phyloP scores from a whole-genome alignment of 108 stramenopile species.

The Fragilaria radians region DNA sequence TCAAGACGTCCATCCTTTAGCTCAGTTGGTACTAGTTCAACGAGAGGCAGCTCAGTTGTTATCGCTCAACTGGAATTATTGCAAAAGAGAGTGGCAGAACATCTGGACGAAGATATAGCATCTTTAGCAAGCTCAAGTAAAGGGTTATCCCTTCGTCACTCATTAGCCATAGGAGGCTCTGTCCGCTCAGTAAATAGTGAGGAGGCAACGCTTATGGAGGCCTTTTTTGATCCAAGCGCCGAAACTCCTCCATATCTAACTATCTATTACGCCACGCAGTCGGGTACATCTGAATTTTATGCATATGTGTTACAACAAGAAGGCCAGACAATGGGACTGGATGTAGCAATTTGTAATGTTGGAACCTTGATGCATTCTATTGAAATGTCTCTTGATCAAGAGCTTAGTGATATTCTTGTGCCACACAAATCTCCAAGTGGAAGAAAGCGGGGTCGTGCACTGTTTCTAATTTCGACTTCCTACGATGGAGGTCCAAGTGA shows the following conservation, averaged over 20 bases:
- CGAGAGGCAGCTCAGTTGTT: neutral
- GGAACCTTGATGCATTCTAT: neutral
- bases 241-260: neutral
- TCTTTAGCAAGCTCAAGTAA: neutral
- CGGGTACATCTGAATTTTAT: neutral
- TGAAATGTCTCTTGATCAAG: constrained; percentile 1
- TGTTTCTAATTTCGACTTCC: neutral
- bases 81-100: neutral
- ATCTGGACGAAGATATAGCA: neutral
- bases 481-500: neutral
- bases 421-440: neutral
- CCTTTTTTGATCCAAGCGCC: neutral
- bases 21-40: neutral
- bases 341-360: neutral
- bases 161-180: neutral
- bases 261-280: neutral
- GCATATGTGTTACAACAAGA: neutral
- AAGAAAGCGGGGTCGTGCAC: neutral
- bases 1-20: neutral
- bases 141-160: too few species aligned
- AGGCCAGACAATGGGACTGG: neutral
- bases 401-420: neutral
- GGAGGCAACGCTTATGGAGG: neutral
- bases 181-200: neutral
- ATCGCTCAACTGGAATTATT: neutral